Conservation (phyloP, 257 asterid species). For the Mitragyna speciosa region DNA sequence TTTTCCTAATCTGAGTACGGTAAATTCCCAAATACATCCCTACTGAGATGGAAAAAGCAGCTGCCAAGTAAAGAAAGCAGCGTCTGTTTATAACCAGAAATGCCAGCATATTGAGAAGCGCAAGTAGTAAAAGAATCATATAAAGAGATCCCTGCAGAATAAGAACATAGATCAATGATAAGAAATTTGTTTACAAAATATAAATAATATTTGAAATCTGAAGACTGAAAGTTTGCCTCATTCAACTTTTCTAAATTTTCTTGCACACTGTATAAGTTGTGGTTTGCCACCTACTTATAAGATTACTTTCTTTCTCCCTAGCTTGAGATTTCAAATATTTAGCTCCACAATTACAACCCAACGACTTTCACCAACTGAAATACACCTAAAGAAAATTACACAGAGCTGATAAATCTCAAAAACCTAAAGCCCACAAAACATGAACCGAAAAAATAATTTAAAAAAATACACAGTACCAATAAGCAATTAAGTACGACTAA, state of each 20-base stretch:
- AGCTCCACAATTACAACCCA: background rate
- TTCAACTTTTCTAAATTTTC: background rate
- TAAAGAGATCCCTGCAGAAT: constrained; percentile 68
- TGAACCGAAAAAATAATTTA: background rate
- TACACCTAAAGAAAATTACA: background rate
- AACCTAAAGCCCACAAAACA: background rate
- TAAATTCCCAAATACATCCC: constrained; percentile 68
- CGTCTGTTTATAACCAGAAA: constrained; percentile 52
- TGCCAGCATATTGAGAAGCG: constrained; percentile 54
- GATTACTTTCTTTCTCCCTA: background rate
- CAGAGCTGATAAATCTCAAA: background rate
- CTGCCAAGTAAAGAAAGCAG: constrained; percentile 63
- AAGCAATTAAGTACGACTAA: background rate
- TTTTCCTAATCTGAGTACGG: constrained; percentile 72
- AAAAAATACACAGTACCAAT: background rate
- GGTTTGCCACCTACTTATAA: background rate
- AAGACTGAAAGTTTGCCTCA: background rate
- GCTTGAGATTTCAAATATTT: background rate
- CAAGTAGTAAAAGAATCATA: constrained; percentile 43
- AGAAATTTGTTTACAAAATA: background rate
- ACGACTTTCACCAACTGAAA: background rate
- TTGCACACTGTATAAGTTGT: background rate
- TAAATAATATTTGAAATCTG: background rate
- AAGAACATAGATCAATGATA: constrained; percentile 6
- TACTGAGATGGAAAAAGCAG: constrained; percentile 45